phyloP scores from a whole-genome alignment of 768 basidiomycete species.

The Lentinula sp. region DNA sequence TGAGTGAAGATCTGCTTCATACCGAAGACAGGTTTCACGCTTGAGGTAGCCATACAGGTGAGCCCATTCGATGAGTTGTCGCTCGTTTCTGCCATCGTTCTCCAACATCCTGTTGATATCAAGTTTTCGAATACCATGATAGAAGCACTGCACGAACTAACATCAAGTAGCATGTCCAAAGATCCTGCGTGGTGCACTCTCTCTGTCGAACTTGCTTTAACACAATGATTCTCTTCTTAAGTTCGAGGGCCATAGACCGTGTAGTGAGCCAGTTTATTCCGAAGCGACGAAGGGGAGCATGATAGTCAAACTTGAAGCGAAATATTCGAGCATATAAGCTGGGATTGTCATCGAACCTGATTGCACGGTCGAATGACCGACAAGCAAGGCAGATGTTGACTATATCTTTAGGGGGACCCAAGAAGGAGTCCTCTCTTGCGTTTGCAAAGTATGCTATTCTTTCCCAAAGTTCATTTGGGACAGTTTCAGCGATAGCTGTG shows the following conservation, averaged over 20 bases:
- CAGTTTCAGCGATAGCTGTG: neutral
- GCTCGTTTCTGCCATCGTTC: slow-evolving; percentile 40
- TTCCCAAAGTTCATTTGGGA: slow-evolving; percentile 28
- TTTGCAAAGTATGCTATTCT: slow-evolving; percentile 35
- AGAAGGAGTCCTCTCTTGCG: slow-evolving; percentile 23
- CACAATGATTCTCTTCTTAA: slow-evolving; percentile 33
- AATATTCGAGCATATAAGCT: slow-evolving; percentile 39
- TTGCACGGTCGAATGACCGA: slow-evolving; percentile 24
- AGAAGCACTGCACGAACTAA: slow-evolving; percentile 10
- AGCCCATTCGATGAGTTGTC: slow-evolving; percentile 38
- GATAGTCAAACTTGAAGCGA: slow-evolving; percentile 35
- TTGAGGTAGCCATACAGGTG: slow-evolving; percentile 21
- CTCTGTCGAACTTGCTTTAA: slow-evolving; percentile 33
- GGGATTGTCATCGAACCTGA: slow-evolving; percentile 28
- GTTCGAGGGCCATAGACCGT: slow-evolving; percentile 32
- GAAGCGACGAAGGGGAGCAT: slow-evolving; percentile 33
- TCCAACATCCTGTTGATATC: slow-evolving; percentile 31
- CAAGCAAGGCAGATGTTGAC: slow-evolving; percentile 31
- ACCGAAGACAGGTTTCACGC: slow-evolving; percentile 9
- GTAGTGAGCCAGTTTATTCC: slow-evolving; percentile 28
- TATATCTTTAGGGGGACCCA: slow-evolving; percentile 39
- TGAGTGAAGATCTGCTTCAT: slow-evolving; percentile 4
- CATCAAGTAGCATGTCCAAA: slow-evolving; percentile 54
- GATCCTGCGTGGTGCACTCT: slow-evolving; percentile 26
- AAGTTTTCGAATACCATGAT: neutral